Base-by-base conservation (phyloP, 305 asterid genomes). In the Fraxinus greggii region DNA sequence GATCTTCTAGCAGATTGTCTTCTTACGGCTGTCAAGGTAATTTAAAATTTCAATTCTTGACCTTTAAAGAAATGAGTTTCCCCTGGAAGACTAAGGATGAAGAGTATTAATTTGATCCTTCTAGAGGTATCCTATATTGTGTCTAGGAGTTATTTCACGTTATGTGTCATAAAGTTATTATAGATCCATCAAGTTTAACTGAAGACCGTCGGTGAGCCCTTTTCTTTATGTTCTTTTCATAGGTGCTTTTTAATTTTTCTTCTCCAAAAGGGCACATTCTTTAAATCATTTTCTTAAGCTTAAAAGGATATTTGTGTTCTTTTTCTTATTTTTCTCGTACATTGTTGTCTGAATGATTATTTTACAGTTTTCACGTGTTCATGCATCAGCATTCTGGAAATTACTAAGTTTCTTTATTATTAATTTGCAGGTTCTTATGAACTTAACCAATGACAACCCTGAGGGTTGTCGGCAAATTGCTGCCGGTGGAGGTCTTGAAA, bases 381-480 rank as follows among this genome's bases (percentile, higher is more conserved):
- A 77, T 38, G 38, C 77, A 67, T 83, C 67, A 78, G 40, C 56
- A 63, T 72, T 70, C 74, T 69, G 36, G 80, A 59, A 74, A 42
- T 79, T 63, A 61, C 80, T 26, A 32, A 56, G 70, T 51, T 40
- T 61, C 76, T 79, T 76, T 36, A 72, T 70, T 63, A 3, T 89
- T 78, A 42, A 67, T 82, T 86, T 89, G 78, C 97, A 96, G 99
- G 99, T 89, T 82, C 93, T 96, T 72, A 91, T 96, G 98, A 96
- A 96, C 87, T 83, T 93, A 89, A 89, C 98, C 63, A 96, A 94
- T 85, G 98, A 96, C 85, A 96, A 96, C 81, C 88, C 94, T 13
- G 89, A 90, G 80, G 99, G 99, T 48, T 94, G 99, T 87, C 90
- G 85, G 85, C 99, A 96, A 90, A 94, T 96, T 86, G 98, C 97